Base-by-base conservation (phyloP, 2,329 filamentous ascomycete genomes). In the Fusarium sp. region DNA sequence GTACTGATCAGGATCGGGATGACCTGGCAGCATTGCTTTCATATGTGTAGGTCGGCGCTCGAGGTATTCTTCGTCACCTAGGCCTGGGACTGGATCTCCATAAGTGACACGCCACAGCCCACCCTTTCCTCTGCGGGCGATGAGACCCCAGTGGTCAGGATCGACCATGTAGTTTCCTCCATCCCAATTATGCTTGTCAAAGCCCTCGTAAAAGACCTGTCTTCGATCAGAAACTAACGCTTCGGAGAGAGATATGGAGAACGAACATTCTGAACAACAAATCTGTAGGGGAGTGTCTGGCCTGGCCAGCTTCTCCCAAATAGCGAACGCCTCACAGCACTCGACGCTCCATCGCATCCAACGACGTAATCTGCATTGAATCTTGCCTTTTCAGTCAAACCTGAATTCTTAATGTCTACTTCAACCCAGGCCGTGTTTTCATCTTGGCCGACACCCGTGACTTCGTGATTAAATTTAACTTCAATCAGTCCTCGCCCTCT, bases 41-140 rank as follows among this genome's bases (percentile, higher is more conserved):
- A 60, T 37, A 15, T 60, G 57, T 11, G 16, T 16, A 13, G 57
- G 52, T 9, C 57, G 52, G 7, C 52, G 57, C 0, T 38, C 12
- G 3, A 57, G 20, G 3, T 60, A 60, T 9, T 60, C 52, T 6
- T 60, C 41, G 11, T 60, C 57, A 7, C 33, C 57, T 8, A 60
- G 24, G 1, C 57, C 57, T 18, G 16, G 28, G 15, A 48, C 52
- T 23, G 41, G 52, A 0, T 60, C 57, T 26, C 52, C 57, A 8
- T 60, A 60, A 1, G 52, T 60, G 6, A 60, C 52, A 6, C 57
- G 57, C 52, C 57, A 60, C 15, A 60, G 1, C 5, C 57, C 57
- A 1, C 52, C 57, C 3, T 57, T 60, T 0, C 57, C 52, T 11
- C 57, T 18, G 2, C 23, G 52, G 1, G 57, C 57, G 0, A 57